Conservation (phyloP, 2,329 filamentous ascomycete genomes). For the Nakataea oryzae region DNA sequence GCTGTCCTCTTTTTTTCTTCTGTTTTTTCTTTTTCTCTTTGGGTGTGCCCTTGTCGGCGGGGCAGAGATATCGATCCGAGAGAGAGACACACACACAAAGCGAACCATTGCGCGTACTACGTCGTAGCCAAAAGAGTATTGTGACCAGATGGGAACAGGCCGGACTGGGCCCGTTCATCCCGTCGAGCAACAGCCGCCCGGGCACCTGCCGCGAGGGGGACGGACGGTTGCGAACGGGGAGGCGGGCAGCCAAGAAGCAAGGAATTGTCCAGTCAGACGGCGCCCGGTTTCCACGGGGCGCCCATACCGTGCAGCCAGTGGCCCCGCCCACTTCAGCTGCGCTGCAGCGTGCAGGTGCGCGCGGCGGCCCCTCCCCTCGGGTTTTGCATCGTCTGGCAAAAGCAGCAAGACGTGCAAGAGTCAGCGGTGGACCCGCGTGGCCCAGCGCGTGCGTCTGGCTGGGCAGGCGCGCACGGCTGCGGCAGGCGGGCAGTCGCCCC, state of each 20-base stretch:
- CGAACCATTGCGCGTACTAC: neutral
- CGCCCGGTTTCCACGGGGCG: neutral
- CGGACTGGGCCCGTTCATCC: neutral
- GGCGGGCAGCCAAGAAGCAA: neutral
- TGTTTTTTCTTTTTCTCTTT: too few relatives aligned
- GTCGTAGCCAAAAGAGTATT: too few relatives aligned
- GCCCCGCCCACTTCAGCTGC: too few relatives aligned
- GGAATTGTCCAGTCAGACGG: neutral
- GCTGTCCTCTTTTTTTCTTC: too few relatives aligned
- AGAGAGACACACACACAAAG: neutral
- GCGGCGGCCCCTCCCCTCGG: too few relatives aligned
- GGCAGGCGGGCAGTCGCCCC: too few relatives aligned
- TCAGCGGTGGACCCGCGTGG: neutral
- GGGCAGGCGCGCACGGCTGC: neutral
- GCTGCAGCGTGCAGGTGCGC: too few relatives aligned
- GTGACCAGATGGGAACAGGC: too few relatives aligned
- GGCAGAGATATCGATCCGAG: too few relatives aligned
- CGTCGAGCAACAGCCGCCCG: neutral
- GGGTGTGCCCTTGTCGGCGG: too few relatives aligned
- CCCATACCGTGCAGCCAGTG: neutral
- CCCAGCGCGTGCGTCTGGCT: neutral
- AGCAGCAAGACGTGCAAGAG: neutral
- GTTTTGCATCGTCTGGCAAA: too few relatives aligned
- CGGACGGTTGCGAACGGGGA: too few relatives aligned
- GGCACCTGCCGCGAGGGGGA: neutral